A percentile compares a stretch with the other conserved stretches of the same genome.
Evolutionary conservation across 1,284 basidiomycete species (phyloP).

Genomic region (Tilletia caries): DNA sequence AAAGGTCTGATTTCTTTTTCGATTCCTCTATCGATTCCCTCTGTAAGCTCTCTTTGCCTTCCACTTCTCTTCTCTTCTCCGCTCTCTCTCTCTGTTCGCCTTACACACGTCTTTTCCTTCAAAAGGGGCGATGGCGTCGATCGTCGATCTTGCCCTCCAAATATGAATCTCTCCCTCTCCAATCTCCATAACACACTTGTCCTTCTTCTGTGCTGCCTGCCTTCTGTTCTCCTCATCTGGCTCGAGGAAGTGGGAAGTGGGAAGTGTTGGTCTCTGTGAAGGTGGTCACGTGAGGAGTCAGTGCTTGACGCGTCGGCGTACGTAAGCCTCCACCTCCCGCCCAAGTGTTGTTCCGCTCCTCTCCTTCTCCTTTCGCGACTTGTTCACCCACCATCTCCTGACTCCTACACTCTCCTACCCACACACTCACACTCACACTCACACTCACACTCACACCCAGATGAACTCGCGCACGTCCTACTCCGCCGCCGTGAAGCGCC

Average conservation of each 20-base stretch:
- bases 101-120: background rate
- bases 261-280: background rate
- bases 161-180: no score
- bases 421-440: background rate
- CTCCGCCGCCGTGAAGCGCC: constrained; percentile 59
- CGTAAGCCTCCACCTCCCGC: background rate
- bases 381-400: background rate
- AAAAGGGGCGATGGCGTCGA: no score
- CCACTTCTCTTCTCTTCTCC: background rate
- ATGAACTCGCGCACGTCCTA: constrained; percentile 13
- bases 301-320: background rate
- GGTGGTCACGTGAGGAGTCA: background rate
- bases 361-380: background rate
- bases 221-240: no score
- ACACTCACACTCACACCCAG: background rate
- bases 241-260: no score
- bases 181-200: no score
- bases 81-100: constrained; percentile 1
- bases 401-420: background rate
- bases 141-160: no score
- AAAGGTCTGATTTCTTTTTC: constrained; percentile 27
- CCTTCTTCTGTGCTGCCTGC: no score
- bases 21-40: background rate
- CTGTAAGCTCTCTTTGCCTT: background rate
- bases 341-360: no score